A percentile compares a stretch with the other conserved stretches of the same genome.
phyloP scores from a whole-genome alignment of 345 rosid species.

The Salix koriyanagi region DNA sequence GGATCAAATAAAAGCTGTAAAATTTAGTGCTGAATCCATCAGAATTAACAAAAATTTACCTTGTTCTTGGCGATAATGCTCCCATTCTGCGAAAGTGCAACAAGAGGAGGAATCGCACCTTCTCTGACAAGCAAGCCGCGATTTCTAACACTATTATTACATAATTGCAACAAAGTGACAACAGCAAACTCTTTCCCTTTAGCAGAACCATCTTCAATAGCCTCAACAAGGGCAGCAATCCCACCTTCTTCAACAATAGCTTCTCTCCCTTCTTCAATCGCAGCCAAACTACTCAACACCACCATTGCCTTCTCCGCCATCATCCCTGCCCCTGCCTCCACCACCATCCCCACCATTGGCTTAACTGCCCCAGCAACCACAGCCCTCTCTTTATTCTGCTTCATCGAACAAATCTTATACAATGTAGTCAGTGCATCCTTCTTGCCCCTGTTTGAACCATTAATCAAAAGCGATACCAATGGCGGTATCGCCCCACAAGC shows the following conservation, averaged over 20 bases:
- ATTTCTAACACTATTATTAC: constrained; percentile 64
- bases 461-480: constrained; percentile 70
- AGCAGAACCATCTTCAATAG: constrained; percentile 76
- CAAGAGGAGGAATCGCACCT: constrained; percentile 98
- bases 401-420: constrained; percentile 75
- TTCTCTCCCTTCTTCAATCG: constrained; percentile 62
- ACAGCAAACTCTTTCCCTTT: constrained; percentile 92
- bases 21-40: background rate
- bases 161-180: constrained; percentile 72
- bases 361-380: constrained; percentile 82
- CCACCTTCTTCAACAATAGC: constrained; percentile 88
- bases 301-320: constrained; percentile 98
- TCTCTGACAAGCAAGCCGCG: constrained; percentile 89
- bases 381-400: constrained; percentile 87
- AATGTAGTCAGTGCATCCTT: constrained; percentile 89
- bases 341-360: constrained; percentile 77
- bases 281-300: constrained; percentile 72
- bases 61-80: constrained; percentile 69
- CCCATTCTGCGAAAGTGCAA: constrained; percentile 81
- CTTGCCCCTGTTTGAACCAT: constrained; percentile 77
- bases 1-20: background rate
- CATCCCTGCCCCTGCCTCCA: constrained; percentile 73
- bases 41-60: constrained; percentile 33
- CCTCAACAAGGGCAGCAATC: constrained; percentile 82
- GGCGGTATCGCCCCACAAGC: constrained; percentile 94